Evolutionary conservation across 2,329 filamentous ascomycete species (phyloP), one percentile per base, ranked within the genome.

Genomic region (Leptographium procerum): DNA sequence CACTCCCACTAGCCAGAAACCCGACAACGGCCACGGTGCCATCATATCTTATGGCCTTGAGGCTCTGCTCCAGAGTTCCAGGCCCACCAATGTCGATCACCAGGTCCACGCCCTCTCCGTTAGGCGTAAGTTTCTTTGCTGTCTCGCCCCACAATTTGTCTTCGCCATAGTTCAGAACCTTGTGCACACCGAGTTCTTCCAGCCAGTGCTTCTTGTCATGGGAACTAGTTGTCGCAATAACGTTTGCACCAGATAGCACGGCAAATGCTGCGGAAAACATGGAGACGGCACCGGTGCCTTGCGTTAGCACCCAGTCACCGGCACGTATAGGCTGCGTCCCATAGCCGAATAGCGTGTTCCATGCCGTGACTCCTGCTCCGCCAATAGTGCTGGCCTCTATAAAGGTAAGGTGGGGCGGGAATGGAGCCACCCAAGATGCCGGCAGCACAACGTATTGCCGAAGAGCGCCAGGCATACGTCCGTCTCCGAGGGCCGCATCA

Each of bases 201-300:
- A 84, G 71, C 31, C 67, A 66, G 31, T 76, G 71, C 4, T 69
- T 75, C 67, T 84, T 84, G 2, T 70, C 69, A 0, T 69, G 65
- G 0, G 75, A 77, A 1, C 77, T 80, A 0, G 80, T 84, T 0
- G 81, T 84, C 0, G 81, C 77, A 57, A 84, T 81, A 55, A 84
- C 79, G 8, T 67, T 74, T 0, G 80, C 81, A 31, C 80, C 81
- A 0, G 75, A 75, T 0, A 79, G 78, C 59, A 68, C 65, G 45
- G 72, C 72, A 54, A 74, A 69, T 68, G 80, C 85, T n/a, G 87
- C 68, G 4, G 78, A 85, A 60, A 86, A 86, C 60, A 87, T 76
- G 61, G 77, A 81, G 9, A 88, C 85, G 59, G 85, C 85, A 24
- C 86, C 85, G 0, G 84, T 88, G n/a, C 85, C 86, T 69, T 88